Base-by-base conservation (phyloP, 768 basidiomycete genomes). In the Phylloporus rhodoxanthus region DNA sequence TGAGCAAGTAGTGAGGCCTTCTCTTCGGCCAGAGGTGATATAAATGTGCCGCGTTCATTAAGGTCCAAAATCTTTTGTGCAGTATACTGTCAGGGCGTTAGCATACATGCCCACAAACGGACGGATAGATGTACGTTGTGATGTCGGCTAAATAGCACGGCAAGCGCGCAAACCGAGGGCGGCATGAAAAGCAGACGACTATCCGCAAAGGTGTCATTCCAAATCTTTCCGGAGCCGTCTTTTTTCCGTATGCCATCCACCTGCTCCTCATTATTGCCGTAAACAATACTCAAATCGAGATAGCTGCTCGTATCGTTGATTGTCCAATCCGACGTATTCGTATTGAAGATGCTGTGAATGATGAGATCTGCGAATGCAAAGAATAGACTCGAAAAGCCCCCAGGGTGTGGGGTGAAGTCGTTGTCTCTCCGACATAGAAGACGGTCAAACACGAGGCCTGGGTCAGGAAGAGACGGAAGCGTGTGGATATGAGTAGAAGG, bases 351-450 rank as follows among this genome's bases (percentile, higher is more conserved):
- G 47, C 70, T 74, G 65, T 91, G 87, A 56, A 86, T 87, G 51
- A 90, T 72, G 49, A 89, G 67, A 57, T 87, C 76, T 11, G 87
- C 87, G 58, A 91, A 87, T 0, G 87, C 84, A 57, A 89, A 91
- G 68, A 89, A 85, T 17, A 86, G 68, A 51, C 78, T 76, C 13
- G 82, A 86, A 39, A 90, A 76, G 17, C 87, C 87, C 4, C 77
- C 80, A 4, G 84, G 84, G 63, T 86, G 84, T 8, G 71, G 65
- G 17, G 59, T 58, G 53, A 79, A 82, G 46, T 72, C 61, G 21
- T 50, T 34, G 21, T 46, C 29, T 57, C 57, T 47, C 57, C 60
- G 60, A 63, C 75, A 64, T 34, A 91, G 70, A 13, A 91, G 79
- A 2, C 75, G 73, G 58, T 91, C 87, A 53, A 89, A 91, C 5